Evolutionary conservation across 257 asterid species (phyloP).

Genomic region (Gentiana straminea): DNA sequence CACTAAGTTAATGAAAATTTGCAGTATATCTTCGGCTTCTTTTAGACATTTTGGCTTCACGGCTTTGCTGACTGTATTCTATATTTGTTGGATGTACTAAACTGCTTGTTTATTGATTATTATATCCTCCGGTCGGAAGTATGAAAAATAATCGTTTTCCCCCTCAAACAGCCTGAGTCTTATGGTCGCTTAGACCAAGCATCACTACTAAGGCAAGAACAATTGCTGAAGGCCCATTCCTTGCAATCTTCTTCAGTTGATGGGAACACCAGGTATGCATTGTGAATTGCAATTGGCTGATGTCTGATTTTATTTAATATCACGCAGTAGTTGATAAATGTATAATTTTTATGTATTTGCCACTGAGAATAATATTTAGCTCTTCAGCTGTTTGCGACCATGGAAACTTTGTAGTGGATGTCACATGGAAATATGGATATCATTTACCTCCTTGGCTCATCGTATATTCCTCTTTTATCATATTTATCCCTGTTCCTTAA

Average conservation of each 20-base stretch:
- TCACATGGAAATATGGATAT: no score
- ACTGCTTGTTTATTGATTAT: background rate
- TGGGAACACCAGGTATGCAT: constrained; percentile 69
- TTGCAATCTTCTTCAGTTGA: constrained; percentile 68
- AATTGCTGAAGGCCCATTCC: constrained; percentile 60
- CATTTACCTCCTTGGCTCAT: background rate
- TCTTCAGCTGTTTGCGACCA: no score
- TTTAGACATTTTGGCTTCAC: no score
- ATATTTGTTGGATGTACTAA: background rate
- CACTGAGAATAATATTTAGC: background rate
- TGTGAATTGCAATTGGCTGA: background rate
- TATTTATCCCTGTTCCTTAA: constrained; percentile 25
- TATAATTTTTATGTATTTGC: background rate
- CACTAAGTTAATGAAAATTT: no score
- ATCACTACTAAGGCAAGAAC: constrained; percentile 53
- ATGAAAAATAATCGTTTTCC: background rate
- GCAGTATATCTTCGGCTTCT: no score
- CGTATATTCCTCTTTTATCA: constrained; percentile 23
- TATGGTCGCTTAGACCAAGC: constrained; percentile 71
- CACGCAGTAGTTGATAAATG: background rate
- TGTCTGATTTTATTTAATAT: background rate
- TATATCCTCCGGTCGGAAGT: no score
- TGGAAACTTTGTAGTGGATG: no score
- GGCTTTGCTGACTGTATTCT: background rate
- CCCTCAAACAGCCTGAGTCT: constrained; percentile 48